phyloP scores from a whole-genome alignment of 2,329 filamentous ascomycete genomes.

The Xylariaceae sp. region DNA sequence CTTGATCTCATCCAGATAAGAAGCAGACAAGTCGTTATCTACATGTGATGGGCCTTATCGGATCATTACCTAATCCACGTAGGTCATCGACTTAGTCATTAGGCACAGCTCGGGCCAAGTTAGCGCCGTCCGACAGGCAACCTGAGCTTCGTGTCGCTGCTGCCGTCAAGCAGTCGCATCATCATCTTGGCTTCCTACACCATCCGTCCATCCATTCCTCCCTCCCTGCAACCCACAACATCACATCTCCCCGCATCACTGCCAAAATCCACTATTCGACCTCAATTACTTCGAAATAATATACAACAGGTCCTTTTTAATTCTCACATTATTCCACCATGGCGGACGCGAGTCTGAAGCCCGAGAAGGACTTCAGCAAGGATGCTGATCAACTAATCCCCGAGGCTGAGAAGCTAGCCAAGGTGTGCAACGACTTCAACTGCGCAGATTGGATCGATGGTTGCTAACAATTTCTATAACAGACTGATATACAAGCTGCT shows the following conservation, averaged over 20 bases:
- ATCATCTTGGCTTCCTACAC: conserved; percentile 12
- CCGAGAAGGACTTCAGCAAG: conserved; percentile 98
- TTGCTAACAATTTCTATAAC: conserved; percentile 5
- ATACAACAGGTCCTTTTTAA: neutral
- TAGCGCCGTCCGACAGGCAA: conserved; percentile 14
- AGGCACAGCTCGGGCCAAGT: conserved; percentile 1
- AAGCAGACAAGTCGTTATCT: neutral
- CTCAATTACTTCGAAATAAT: neutral
- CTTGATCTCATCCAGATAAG: neutral
- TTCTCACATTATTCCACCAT: conserved; percentile 44
- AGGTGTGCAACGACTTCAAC: conserved; percentile 49
- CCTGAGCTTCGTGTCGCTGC: conserved; percentile 22
- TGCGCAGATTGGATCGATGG: neutral
- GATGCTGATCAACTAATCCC: conserved; percentile 89
- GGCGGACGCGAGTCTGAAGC: conserved; percentile 80
- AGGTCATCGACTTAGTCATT: neutral
- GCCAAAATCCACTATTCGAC: neutral
- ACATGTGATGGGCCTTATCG: neutral
- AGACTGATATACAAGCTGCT: conserved; percentile 76
- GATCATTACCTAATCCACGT: neutral
- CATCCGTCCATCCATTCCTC: neutral
- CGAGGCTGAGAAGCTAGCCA: conserved; percentile 82
- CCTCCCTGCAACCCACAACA: neutral
- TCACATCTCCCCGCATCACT: neutral
- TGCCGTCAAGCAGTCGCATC: conserved; percentile 14